Base-by-base conservation (phyloP, 371 early-diverging fungal species). In the Gilbertella persicaria region DNA sequence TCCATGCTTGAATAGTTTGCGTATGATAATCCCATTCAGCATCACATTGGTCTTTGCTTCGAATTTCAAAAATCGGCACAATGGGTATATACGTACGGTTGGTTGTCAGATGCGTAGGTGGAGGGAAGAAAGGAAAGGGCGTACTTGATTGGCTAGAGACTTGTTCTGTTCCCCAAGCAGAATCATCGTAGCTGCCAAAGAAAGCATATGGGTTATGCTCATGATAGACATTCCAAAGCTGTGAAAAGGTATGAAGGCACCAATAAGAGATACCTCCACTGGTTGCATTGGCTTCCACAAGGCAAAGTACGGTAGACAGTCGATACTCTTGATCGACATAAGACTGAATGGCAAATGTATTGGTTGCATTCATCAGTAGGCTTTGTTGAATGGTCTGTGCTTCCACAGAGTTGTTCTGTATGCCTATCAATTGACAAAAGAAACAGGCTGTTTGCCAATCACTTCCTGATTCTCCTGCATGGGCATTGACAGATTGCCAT, bases 401-500 rank as follows among this genome's bases (percentile, higher is more conserved):
- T 26, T 41, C 43, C n/a, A 5, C 13, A 10, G 33, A 29, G 10
- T 24, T 26, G 19, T 36, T 4, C 8, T 35, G 13, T 3, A 53
- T 26, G 19, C 44, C 36, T 6, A 37, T 28, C 16, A 40, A 14
- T 5, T 50, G 37, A 50, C 57, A 57, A 7, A 57, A 44, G 17
- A 57, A 50, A 12, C 57, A 57, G 12, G 26, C 19, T 20, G 14
- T 45, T 19, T 26, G 12, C 45, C 45, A 45, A 5, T 45, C 29
- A 4, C 12, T n/a, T 3, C 5, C 24, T 9, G 13, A 8, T 21
- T 33, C 5, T 7, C 57, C 57, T 14, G 50, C 19, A 23, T 57
- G 57, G 10, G 50, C 42, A 36, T 57, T 57, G 14, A 43, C 50
- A 0, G 57, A 28, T 29, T 57, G 57, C 57, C 57, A 57, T 2